Conservation (phyloP, 192 early-diverging fungal species). For the Coemansia sp. region DNA sequence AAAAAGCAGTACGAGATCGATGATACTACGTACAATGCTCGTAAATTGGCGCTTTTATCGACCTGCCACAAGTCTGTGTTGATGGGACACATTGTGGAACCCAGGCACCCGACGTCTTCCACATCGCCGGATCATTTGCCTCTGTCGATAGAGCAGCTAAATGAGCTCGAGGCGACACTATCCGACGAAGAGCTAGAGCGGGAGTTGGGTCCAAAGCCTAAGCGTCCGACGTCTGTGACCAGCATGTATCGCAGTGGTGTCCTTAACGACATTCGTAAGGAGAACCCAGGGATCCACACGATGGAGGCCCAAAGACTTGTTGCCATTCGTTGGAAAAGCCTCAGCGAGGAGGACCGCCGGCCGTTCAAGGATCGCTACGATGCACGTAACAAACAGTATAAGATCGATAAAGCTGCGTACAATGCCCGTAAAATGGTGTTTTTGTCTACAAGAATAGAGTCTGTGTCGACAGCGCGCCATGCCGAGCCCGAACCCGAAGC, state of each 20-base stretch:
- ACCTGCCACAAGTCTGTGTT: too few species aligned
- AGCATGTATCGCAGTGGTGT: background rate
- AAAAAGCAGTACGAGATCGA: background rate
- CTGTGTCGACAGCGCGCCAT: too few species aligned
- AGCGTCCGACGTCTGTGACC: background rate
- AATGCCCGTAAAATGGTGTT: background rate
- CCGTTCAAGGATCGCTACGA: background rate
- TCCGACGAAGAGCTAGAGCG: background rate
- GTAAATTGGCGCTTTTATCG: background rate
- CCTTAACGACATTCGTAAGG: background rate
- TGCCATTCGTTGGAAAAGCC: background rate
- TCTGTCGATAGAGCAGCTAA: background rate
- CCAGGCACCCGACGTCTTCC: too few species aligned
- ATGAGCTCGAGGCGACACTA: too few species aligned
- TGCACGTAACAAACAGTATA: background rate
- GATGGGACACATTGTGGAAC: too few species aligned
- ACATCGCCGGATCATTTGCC: too few species aligned
- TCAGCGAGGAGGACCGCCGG: background rate
- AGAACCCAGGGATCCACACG: background rate
- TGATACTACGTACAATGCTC: conserved; percentile 3
- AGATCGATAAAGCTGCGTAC: background rate
- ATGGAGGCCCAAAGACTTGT: background rate
- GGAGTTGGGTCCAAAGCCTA: background rate
- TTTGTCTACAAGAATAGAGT: background rate
- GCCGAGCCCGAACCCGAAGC: too few species aligned